These are phyloP conservation scores for Aspergillus biplanus DNA, from an alignment of 495 filamentous ascomycete species.

Conservation along the genomic window DNA sequence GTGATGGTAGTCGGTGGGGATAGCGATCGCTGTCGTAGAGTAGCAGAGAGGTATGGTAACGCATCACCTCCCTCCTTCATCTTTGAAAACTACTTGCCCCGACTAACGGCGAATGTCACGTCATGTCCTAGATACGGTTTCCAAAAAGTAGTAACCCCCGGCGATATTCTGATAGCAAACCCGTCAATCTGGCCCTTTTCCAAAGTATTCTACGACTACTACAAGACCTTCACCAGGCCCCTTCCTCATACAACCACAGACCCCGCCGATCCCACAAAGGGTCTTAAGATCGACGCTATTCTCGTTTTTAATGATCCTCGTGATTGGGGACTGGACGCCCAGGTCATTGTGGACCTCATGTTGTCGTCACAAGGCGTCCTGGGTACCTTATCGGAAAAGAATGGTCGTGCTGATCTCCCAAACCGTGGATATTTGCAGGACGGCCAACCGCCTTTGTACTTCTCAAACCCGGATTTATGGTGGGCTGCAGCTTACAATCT, in stretches of 20 bases:
- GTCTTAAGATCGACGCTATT: slow-evolving; percentile 78
- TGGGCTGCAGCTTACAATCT: slow-evolving; percentile 84
- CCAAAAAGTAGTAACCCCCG: slow-evolving; percentile 78
- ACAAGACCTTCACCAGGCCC: slow-evolving; percentile 64
- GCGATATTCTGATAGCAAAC: slow-evolving; percentile 75
- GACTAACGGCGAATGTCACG: neutral
- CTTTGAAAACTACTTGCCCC: neutral
- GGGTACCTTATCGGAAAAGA: slow-evolving; percentile 73
- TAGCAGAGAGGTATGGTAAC: slow-evolving; percentile 62
- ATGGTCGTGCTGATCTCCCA: slow-evolving; percentile 57
- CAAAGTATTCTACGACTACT: slow-evolving; percentile 59
- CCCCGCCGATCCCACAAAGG: slow-evolving; percentile 40
- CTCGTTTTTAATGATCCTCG: slow-evolving; percentile 90
- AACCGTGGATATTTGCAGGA: slow-evolving; percentile 77
- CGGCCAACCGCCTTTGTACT: slow-evolving; percentile 79
- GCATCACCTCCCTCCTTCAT: neutral
- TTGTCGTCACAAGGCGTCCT: slow-evolving; percentile 73
- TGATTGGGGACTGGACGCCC: slow-evolving; percentile 89
- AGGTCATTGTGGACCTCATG: slow-evolving; percentile 79
- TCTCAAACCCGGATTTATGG: slow-evolving; percentile 86
- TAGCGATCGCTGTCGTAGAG: slow-evolving; percentile 70
- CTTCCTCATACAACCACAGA: slow-evolving; percentile 48
- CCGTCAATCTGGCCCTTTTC: slow-evolving; percentile 83
- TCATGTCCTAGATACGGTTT: slow-evolving; percentile 70
- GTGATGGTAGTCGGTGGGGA: slow-evolving; percentile 84